Base-by-base conservation (phyloP, 164 flowering plant species). In the Piper betle region DNA sequence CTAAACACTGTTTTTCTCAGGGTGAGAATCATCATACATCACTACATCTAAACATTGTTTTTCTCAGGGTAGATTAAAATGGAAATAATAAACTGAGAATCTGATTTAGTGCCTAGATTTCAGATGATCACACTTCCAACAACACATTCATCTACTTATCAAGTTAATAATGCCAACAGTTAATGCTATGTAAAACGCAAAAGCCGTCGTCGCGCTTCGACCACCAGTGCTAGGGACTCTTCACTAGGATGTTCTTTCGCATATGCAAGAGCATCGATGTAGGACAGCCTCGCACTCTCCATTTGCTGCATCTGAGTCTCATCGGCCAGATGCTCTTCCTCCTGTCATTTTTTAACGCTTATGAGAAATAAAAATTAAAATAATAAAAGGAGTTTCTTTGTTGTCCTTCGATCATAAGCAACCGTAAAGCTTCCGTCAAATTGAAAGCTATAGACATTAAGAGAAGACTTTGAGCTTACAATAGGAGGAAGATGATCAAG, bases 201-300 rank as follows among this genome's bases (percentile, higher is more conserved):
- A 59, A 93, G 92, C 78, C 76, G 71, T 25, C 70, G 61, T 69
- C 96, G 81, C 41, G 91, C 88, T 53, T 65, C 73, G 37, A 80
- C 78, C 18, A 89, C 96, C 42, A 74, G 72, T 3, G 82, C 79
- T 42, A 88, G 62, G n/a, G 99, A 88, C 64, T 78, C 84, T 70
- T 93, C 99, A 62, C 84, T 91, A 69, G 79, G 87, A 57, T 60
- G 83, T 64, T 84, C 91, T 69, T 79, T 90, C 37, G 89, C 91
- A 64, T 71, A 69, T 37, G 84, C 82, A 60, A 90, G 75, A 39
- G 96, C 92, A 37, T 78, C 75, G 16, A 82, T 42, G 50, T 90
- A 90, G 18, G 90, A 83, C 66, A 68, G 72, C 68, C 86, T 78
- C 57, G 97, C 99, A 62, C 75, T 82, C 68, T 90, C 96, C 81